A percentile compares a stretch with the other conserved stretches of the same genome.
phyloP scores from a whole-genome alignment of 129 eudicot species.

The Saposhnikovia divaricata region DNA sequence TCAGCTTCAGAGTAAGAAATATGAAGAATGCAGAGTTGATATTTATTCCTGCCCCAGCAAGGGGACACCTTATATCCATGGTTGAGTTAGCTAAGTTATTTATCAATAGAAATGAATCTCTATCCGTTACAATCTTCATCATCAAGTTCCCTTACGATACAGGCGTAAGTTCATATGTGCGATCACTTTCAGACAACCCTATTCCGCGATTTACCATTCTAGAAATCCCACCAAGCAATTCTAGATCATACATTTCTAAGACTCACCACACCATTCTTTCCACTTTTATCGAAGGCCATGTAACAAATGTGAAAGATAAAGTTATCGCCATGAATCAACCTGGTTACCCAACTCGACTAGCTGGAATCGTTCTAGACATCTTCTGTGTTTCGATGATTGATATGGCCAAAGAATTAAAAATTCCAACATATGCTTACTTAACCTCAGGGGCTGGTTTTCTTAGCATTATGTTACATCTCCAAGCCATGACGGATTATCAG shows the following conservation, averaged over 20 bases:
- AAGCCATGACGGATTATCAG: background rate
- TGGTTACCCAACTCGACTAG: background rate
- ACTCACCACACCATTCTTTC: background rate
- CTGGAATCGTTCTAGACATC: background rate
- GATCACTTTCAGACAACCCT: background rate
- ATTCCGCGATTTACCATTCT: background rate
- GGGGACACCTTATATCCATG: slow-evolving; percentile 1
- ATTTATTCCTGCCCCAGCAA: background rate
- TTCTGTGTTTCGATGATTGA: background rate
- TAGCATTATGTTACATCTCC: slow-evolving; percentile 1
- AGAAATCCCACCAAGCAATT: background rate
- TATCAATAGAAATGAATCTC: background rate
- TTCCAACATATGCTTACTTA: background rate
- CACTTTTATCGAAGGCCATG: background rate
- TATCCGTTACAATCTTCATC: slow-evolving; percentile 6
- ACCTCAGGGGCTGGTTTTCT: background rate
- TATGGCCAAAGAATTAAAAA: slow-evolving; percentile 4
- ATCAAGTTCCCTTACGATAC: slow-evolving; percentile 4
- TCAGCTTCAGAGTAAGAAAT: background rate
- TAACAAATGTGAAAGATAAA: background rate
- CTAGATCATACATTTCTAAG: background rate
- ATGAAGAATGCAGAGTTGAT: background rate
- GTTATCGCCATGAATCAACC: background rate
- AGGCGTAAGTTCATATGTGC: background rate
- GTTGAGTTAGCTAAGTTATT: slow-evolving; percentile 17